Evolutionary conservation across 75 land plant species (phyloP), one percentile per base, ranked within the genome.

Genomic region (Selaginella moellendorffii): DNA sequence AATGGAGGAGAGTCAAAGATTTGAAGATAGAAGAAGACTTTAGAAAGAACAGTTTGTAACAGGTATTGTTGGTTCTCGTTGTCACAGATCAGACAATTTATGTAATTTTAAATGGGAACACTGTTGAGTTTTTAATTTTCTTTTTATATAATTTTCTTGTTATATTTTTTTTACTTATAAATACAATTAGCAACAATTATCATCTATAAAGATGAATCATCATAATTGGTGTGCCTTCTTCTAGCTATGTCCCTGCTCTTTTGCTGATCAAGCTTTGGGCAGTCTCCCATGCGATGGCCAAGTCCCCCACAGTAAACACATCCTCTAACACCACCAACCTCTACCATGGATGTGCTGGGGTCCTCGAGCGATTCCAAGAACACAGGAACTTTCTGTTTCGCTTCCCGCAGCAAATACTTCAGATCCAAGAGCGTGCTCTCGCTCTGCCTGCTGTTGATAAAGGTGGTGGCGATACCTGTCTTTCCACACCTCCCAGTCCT

Each of bases 261-360:
- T 74, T 84, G 88, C 61, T 87, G 97, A 65, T 90, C 97, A 26
- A 84, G 73, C 71, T 90, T 90, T 42, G 88, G 88, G 42, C 97
- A 90, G 29, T 87, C 87, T 2, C 77, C 67, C 26, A 87, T 87
- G n/a, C 92, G 81, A 65, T 90, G 92, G 28, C 93, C 93, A 61
- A 87, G 80, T 60, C 97, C 92, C 59, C 97, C 92, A 84, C 88
- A 90, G 60, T 84, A 84, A 12, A 85, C 85, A 79, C 97, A 90
- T 2, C 97, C 97, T 54, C 84, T 84, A 1, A 80, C 82, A 8
- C 97, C 97, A 73, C 86, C 87, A 2, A 72, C 77, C 30, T 87
- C 87, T 60, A 84, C 96, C 92, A 84, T 87, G n/a, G n/a, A n/a
- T n/a, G n/a, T n/a, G n/a, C n/a, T n/a, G 27, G 92, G 96, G 68